Conservation (phyloP, 2,329 filamentous ascomycete genomes). For the Aspergillus clavatus region DNA sequence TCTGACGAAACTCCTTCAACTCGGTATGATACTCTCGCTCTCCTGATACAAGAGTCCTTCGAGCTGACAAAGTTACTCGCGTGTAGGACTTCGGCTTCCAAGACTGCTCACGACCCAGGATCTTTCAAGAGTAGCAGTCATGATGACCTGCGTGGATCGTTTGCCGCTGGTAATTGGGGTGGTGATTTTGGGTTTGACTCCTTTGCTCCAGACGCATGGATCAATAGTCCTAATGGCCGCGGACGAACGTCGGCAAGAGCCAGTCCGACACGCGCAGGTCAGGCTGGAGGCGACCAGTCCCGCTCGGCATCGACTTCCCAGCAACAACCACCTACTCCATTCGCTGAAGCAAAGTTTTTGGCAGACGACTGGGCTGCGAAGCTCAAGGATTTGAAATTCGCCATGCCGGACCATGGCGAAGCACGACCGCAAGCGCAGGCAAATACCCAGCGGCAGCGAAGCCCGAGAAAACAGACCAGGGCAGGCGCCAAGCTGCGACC, state of each 20-base stretch:
- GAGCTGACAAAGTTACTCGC: constrained; percentile 7
- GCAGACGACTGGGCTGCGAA: constrained; percentile 37
- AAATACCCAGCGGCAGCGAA: constrained; percentile 25
- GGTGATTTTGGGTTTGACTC: constrained; percentile 35
- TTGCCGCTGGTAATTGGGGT: constrained; percentile 41
- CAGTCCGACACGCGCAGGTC: constrained; percentile 15
- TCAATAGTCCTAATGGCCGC: constrained; percentile 15
- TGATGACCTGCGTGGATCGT: constrained; percentile 34
- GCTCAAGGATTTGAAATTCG: constrained; percentile 32
- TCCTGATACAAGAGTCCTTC: constrained; percentile 5
- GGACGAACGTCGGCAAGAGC: constrained; percentile 20
- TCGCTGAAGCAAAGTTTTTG: constrained; percentile 34
- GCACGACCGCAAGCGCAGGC: constrained; percentile 23
- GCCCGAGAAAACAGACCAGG: constrained; percentile 32
- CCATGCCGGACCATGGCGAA: constrained; percentile 26
- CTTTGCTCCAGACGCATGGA: constrained; percentile 24
- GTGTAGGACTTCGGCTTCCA: constrained; percentile 7
- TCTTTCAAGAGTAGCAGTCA: constrained; percentile 32
- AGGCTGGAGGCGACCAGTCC: constrained; percentile 14
- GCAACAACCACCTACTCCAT: constrained; percentile 27
- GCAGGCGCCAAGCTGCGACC: constrained; percentile 24
- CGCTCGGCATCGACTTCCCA: constrained; percentile 15
- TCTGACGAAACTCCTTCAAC: constrained; percentile 16
- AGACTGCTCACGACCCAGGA: constrained; percentile 7
- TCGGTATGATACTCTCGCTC: constrained; percentile 4